phyloP scores from a whole-genome alignment of 495 filamentous ascomycete species.

The Aspergillus panamensis region DNA sequence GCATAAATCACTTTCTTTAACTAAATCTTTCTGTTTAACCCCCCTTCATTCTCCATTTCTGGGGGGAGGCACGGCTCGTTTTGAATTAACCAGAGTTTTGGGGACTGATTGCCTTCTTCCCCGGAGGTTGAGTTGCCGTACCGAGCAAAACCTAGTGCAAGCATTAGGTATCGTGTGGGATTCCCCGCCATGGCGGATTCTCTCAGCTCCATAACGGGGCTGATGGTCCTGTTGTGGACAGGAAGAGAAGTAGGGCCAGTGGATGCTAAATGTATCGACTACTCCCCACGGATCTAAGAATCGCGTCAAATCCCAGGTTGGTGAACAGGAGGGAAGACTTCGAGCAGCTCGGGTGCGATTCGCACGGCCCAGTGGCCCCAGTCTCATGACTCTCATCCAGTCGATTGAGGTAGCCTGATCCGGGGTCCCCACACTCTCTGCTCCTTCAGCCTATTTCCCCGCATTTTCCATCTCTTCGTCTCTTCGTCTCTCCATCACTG shows the following conservation, averaged over 20 bases:
- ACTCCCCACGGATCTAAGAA: neutral
- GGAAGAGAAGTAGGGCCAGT: neutral
- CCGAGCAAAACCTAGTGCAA: slow-evolving; percentile 10
- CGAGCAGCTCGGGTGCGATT: neutral
- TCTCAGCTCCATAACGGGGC: neutral
- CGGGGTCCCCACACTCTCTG: slow-evolving; percentile 7
- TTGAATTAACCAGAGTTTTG: neutral
- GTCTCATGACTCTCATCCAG: neutral
- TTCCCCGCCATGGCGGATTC: neutral
- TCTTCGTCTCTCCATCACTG: neutral
- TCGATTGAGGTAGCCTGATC: neutral
- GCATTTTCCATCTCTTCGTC: too few species aligned
- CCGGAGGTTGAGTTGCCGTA: neutral
- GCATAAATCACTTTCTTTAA: neutral
- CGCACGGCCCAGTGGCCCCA: neutral
- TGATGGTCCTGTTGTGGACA: neutral
- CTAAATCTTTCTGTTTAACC: neutral
- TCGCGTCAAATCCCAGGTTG: neutral
- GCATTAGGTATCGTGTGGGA: too few species aligned
- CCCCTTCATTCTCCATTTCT: neutral
- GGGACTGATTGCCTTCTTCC: neutral
- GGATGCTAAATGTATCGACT: neutral
- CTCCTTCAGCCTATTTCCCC: slow-evolving; percentile 9
- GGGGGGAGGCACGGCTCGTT: neutral
- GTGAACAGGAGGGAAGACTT: neutral